Evolutionary conservation across 306 rosid genomes (phyloP), one percentile per base, ranked within the genome.

Genomic region (Myrica gale): DNA sequence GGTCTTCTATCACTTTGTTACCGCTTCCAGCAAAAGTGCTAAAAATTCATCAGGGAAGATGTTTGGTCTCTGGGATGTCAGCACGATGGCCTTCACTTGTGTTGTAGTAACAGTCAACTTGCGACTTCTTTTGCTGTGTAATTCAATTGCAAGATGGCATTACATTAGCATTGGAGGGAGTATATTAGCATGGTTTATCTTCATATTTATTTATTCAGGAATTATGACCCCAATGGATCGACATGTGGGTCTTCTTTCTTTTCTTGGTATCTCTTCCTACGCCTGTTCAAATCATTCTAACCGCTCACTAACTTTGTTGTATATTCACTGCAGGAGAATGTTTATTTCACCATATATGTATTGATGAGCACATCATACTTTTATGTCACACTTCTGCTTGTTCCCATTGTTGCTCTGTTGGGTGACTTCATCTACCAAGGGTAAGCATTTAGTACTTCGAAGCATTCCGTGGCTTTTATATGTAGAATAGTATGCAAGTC

Each of bases 111-210:
- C n/a, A n/a, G n/a, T n/a, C n/a, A n/a, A n/a, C n/a, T n/a, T n/a
- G n/a, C n/a, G n/a, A n/a, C n/a, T n/a, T n/a, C n/a, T n/a, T n/a
- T n/a, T n/a, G n/a, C n/a, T n/a, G n/a, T n/a, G n/a, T n/a, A n/a
- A n/a, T n/a, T n/a, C n/a, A n/a, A n/a, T n/a, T n/a, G n/a, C n/a
- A n/a, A n/a, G n/a, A n/a, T n/a, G n/a, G n/a, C n/a, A n/a, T n/a
- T n/a, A n/a, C n/a, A n/a, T n/a, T n/a, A n/a, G n/a, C n/a, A n/a
- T n/a, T n/a, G n/a, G n/a, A n/a, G n/a, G n/a, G n/a, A n/a, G n/a
- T n/a, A n/a, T n/a, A n/a, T n/a, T n/a, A n/a, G n/a, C 93, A 1
- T 95, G 98, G 98, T 95, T 95, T 82, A 6, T 88, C 48, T 95
- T 95, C 78, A 80, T 85, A 79, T 90, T 92, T 75, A 17, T 92